phyloP scores from a whole-genome alignment of 169 alveolate species.

The Plasmodium gallinaceum region DNA sequence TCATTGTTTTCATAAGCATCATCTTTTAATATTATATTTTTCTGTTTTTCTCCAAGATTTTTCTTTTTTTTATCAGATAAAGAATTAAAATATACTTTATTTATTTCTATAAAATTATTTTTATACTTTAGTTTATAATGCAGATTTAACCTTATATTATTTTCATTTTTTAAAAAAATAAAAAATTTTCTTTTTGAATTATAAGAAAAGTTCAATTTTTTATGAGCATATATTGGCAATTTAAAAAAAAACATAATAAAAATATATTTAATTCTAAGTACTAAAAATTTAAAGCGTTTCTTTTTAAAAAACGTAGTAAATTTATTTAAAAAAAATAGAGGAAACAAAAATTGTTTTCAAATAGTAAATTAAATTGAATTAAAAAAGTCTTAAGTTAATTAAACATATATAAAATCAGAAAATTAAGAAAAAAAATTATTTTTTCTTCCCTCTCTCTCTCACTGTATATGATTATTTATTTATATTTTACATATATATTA shows the following conservation, averaged over 20 bases:
- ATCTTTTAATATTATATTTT: background rate
- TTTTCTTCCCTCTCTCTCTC: too few species aligned
- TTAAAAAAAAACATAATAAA: background rate
- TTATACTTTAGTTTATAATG: background rate
- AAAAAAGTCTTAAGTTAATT: too few species aligned
- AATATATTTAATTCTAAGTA: too few species aligned
- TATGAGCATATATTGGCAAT: conserved; percentile 34
- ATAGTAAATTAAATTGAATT: too few species aligned
- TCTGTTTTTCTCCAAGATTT: background rate
- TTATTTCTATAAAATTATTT: background rate
- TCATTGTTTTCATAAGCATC: conserved; percentile 60
- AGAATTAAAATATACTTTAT: background rate
- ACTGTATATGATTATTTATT: too few species aligned
- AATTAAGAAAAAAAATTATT: too few species aligned
- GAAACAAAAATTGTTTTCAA: too few species aligned
- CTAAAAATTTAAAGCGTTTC: too few species aligned
- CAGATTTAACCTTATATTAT: background rate
- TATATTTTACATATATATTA: too few species aligned
- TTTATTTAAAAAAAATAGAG: too few species aligned
- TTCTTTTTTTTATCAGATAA: background rate
- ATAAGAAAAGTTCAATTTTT: conserved; percentile 9
- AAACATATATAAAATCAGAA: too few species aligned
- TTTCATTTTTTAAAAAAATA: conserved; percentile 37
- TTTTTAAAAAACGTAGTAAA: too few species aligned
- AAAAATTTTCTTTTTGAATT: conserved; percentile 27